A percentile compares a stretch with the other conserved stretches of the same genome.
Conservation (phyloP, 306 rosid species). For the Biancaea sappan region DNA sequence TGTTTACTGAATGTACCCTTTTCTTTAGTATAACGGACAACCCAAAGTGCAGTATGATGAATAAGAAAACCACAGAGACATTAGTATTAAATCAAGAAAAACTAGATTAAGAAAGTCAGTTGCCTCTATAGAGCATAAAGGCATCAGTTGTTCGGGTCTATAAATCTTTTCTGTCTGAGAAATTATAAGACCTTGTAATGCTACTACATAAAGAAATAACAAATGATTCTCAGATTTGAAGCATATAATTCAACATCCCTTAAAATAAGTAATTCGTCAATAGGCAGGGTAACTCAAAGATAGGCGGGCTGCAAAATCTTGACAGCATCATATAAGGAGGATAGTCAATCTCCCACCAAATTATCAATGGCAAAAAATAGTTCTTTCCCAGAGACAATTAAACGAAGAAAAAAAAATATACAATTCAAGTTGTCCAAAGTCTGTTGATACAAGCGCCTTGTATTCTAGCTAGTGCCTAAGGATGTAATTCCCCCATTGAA, state of each 20-base stretch:
- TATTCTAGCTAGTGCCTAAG: background rate
- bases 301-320: background rate
- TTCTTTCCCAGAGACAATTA: background rate
- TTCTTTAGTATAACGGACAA: slow-evolving; percentile 9
- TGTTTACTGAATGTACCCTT: slow-evolving; percentile 56
- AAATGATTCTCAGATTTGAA: background rate
- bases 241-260: background rate
- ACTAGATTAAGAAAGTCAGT: background rate
- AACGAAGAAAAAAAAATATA: background rate
- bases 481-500: background rate
- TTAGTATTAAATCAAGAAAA: background rate
- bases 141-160: background rate
- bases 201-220: background rate
- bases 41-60: background rate
- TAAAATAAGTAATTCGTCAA: too few species aligned
- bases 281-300: background rate
- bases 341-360: background rate
- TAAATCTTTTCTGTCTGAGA: background rate
- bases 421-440: background rate
- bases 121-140: background rate
- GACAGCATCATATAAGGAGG: background rate
- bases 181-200: background rate
- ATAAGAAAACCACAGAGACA: background rate
- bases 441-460: too few species aligned
- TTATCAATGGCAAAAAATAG: background rate